Base-by-base conservation (phyloP, 139 green algal species). In the Picochlorum costavermella region DNA sequence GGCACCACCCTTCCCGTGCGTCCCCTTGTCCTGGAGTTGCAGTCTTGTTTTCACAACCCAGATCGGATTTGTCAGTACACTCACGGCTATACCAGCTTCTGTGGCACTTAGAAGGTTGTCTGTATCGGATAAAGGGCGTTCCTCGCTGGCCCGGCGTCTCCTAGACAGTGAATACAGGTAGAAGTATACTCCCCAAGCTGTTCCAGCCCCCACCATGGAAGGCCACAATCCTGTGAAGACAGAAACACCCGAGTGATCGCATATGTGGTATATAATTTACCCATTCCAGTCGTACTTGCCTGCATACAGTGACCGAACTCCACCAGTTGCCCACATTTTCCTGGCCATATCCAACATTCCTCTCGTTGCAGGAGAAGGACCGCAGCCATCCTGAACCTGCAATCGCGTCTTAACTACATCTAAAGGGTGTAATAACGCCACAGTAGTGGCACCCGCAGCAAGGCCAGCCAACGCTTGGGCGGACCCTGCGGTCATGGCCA, bases 1-100 rank as follows among this genome's bases (percentile, higher is more conserved):
- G 17, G n/a, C 25, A 37, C 50, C 50, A 29, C 5, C 68, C 60
- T 61, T 68, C 50, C 63, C 31, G 8, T 25, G 13, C 12, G 16
- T 23, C 11, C 61, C 6, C 23, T 51, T 56, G 25, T 76, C 69
- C 74, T 96, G 88, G 67, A 96, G 80, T 73, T 95, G 88, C 63
- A 97, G 72, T 0, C 89, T 78, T 8, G 90, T 96, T 68, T 97
- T 97, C 31, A 96, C 78, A 9, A 96, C 81, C 90, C 91, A 97
- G 23, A 96, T 80, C 2, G 90, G 91, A 68, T 96, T 97, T 5
- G 91, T 96, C 4, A 92, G 13, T 2, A 90, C 44, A 57, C 81
- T 88, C 20, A 95, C 88, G 69, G 89, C 60, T 1, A 69, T 70
- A 4, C 89, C 88, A 16, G 88, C 88, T 65, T 94, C 80, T 50